Evolutionary conservation across 257 asterid species (phyloP), one percentile per base, ranked within the genome.

Genomic region (Dorcoceras hygrometricum): DNA sequence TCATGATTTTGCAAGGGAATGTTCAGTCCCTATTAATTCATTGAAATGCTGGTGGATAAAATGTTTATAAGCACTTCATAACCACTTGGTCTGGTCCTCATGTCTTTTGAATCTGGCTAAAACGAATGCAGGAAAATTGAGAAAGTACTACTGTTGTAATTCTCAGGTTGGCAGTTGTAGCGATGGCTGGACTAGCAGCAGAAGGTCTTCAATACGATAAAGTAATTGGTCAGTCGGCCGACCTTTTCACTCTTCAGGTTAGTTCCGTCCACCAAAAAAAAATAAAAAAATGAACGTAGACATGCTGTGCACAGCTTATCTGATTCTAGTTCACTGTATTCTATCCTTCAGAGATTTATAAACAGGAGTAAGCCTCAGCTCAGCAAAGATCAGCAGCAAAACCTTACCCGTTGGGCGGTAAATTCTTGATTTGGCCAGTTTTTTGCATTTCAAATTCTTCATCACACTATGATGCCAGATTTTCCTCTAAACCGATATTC

Each of bases 341-440:
- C 29, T 26, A 19, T 75, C n/a, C 32, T 81, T 31, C 85, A 92
- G 98, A 90, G 99, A 78, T 88, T 93, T 34, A 85, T 93, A 64
- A 93, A 93, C 81, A 74, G 97, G 76, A 85, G 95, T 80, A 93
- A 90, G 73, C 97, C 97, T 9, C 80, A 72, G 69, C 79, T 90
- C 62, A 88, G 88, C 86, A 88, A 81, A 78, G 98, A 86, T 1
- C 97, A 93, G 81, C 99, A 93, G 79, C 97, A 93, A 70, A 93
- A 93, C 75, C 91, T 93, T 63, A 93, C 99, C 32, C 78, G 99
- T 88, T 93, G 99, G 97, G 99, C 97, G 1, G 99, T 93, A 83
- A 83, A 88, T 81, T 80, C 34, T 23, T 59, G 48, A 29, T n/a
- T 25, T 48, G 26, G 25, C 43, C 4, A 0, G 43, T 63, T 26